These are phyloP conservation scores for Blastocrithidia nonstop DNA, from an alignment of 208 protist species.

Conservation along the genomic window DNA sequence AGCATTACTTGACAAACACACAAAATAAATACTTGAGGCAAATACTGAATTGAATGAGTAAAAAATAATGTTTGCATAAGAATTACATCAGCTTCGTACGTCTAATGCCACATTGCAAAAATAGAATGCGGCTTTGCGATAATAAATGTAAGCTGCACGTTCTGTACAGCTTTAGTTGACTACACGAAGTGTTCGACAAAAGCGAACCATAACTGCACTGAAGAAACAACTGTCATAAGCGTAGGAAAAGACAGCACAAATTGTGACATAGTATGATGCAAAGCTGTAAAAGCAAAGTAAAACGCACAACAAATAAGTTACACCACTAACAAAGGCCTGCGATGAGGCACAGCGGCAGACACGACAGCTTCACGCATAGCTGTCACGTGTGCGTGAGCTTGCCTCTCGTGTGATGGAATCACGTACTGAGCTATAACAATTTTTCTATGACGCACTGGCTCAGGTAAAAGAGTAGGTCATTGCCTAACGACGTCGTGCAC, in stretches of 20 bases:
- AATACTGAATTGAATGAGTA: conserved; percentile 64
- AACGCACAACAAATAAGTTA: conserved; percentile 12
- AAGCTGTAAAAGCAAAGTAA: conserved; percentile 13
- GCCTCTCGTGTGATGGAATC: conserved; percentile 38
- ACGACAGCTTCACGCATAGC: conserved; percentile 25
- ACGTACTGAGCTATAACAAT: conserved; percentile 69
- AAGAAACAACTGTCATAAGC: conserved; percentile 24
- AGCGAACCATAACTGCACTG: conserved; percentile 27
- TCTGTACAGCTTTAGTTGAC: conserved; percentile 24
- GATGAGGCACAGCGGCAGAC: conserved; percentile 38
- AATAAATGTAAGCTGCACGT: conserved; percentile 20
- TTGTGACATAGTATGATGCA: conserved; percentile 44
- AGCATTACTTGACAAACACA: conserved; percentile 42
- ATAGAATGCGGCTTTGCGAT: conserved; percentile 25
- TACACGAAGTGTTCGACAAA: conserved; percentile 26
- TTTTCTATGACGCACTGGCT: conserved; percentile 69
- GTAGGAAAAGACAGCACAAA: conserved; percentile 36
- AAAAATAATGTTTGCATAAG: conserved; percentile 37
- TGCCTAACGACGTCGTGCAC: conserved; percentile 48
- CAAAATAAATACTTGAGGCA: conserved; percentile 38
- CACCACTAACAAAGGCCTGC: conserved; percentile 22
- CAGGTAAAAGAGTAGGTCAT: conserved; percentile 52
- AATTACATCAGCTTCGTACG: conserved; percentile 11
- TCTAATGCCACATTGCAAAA: conserved; percentile 11
- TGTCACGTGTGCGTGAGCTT: conserved; percentile 34